Percentiles rank a stretch among this genome's conserved stretches.
These are phyloP conservation scores for Myriosclerotinia curreyana DNA, from an alignment of 2,329 filamentous ascomycete species.

Conservation along the genomic window DNA sequence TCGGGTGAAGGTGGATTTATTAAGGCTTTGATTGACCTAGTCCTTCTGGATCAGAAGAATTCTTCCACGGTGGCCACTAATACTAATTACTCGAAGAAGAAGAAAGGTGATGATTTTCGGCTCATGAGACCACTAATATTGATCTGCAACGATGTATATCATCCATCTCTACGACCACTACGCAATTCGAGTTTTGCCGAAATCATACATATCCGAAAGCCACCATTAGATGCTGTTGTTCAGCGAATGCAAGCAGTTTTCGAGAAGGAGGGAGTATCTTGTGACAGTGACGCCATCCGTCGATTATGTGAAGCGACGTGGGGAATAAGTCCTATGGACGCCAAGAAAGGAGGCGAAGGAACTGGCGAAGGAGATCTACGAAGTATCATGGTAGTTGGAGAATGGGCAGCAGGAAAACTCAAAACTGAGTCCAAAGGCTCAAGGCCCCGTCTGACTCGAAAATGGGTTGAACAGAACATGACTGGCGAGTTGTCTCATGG, in stretches of 20 bases:
- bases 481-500: conserved; percentile 65
- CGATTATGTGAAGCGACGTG: conserved; percentile 80
- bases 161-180: conserved; percentile 79
- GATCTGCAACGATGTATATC: conserved; percentile 97
- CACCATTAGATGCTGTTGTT: conserved; percentile 81
- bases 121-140: conserved; percentile 85
- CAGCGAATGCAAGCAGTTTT: conserved; percentile 79
- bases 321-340: conserved; percentile 73
- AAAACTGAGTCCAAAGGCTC: conserved; percentile 47
- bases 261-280: conserved; percentile 81
- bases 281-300: conserved; percentile 84
- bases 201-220: conserved; percentile 86
- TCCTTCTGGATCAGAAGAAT: conserved; percentile 84
- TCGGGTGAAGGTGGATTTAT: conserved; percentile 92
- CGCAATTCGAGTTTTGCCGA: conserved; percentile 84
- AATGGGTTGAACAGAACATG: conserved; percentile 74
- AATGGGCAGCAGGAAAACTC: conserved; percentile 78
- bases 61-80: conserved; percentile 41
- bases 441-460: conserved; percentile 58
- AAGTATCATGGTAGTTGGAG: conserved; percentile 79
- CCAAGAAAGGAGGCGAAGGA: conserved; percentile 63
- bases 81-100: conserved; percentile 45
- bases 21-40: conserved; percentile 88
- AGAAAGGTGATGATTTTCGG: conserved; percentile 81
- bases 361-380: conserved; percentile 72